Percentiles rank a stretch among this genome's conserved stretches.
Evolutionary conservation across 805 yeast genomes (phyloP).

Genomic region (Geotrichum ghanense): DNA sequence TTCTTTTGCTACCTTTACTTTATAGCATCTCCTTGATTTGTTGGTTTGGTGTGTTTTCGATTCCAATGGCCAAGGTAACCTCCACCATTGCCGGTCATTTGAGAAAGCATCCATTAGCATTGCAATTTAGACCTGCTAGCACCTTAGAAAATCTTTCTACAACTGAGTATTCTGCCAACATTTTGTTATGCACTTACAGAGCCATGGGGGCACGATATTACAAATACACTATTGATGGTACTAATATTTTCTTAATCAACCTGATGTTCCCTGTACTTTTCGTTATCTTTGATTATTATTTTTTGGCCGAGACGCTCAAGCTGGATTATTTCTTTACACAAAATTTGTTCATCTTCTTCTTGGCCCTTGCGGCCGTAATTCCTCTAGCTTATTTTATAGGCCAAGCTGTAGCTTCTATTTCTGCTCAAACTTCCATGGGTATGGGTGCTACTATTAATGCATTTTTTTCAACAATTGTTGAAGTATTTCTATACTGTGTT

Average conservation of each 20-base stretch:
- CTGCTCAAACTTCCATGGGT: conserved; percentile 98
- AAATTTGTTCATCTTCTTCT: conserved; percentile 54
- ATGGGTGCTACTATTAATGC: conserved; percentile 98
- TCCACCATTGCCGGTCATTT: conserved; percentile 60
- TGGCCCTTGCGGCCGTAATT: conserved; percentile 73
- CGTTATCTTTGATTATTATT: conserved; percentile 67
- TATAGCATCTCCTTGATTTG: conserved; percentile 43
- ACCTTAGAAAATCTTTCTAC: conserved; percentile 17
- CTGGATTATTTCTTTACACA: conserved; percentile 39
- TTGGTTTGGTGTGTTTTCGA: conserved; percentile 80
- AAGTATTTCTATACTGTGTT: conserved; percentile 82
- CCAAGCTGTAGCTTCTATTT: conserved; percentile 97
- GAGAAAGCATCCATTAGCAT: conserved; percentile 81
- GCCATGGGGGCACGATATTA: conserved; percentile 88
- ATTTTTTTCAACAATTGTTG: conserved; percentile 91
- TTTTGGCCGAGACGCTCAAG: conserved; percentile 40
- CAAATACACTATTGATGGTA: conserved; percentile 93
- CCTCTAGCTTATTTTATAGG: conserved; percentile 97
- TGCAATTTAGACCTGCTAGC: conserved; percentile 48
- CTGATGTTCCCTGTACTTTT: conserved; percentile 70
- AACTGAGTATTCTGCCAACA: conserved; percentile 29
- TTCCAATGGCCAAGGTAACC: conserved; percentile 91
- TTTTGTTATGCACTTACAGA: conserved; percentile 81
- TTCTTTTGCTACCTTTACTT: conserved; percentile 57
- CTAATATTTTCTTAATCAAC: conserved; percentile 85